Percentiles rank a stretch among this genome's conserved stretches.
Evolutionary conservation across 345 rosid genomes (phyloP).

Genomic region (Salix brachista): DNA sequence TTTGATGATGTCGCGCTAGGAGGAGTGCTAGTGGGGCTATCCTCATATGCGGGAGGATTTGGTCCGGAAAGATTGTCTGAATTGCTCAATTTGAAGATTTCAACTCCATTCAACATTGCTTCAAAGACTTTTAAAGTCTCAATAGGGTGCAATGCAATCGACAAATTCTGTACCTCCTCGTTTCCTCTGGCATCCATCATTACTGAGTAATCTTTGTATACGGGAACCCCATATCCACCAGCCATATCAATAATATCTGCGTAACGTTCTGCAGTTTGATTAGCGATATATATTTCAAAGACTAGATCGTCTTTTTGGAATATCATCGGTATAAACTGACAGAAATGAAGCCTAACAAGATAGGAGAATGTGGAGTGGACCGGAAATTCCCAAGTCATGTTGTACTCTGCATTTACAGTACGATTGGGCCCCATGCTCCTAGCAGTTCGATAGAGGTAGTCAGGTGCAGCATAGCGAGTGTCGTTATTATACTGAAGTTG

Average conservation of each 20-base stretch:
- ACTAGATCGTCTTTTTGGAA: not conserved
- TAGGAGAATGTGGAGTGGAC: conserved; percentile 8
- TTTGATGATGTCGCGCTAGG: conserved; percentile 23
- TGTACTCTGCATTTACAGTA: not conserved
- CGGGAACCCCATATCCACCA: conserved; percentile 4
- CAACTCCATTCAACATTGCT: conserved; percentile 3
- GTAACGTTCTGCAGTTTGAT: not conserved
- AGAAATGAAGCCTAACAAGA: not conserved
- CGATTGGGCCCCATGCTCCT: too few species aligned
- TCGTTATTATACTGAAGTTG: too few species aligned
- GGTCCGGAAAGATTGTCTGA: too few species aligned
- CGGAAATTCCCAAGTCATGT: conserved; percentile 12
- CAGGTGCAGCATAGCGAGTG: conserved; percentile 7
- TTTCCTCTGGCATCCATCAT: not conserved
- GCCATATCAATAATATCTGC: conserved; percentile 3
- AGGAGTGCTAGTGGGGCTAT: too few species aligned
- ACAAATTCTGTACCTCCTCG: not conserved
- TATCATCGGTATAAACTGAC: not conserved
- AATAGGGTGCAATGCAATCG: not conserved
- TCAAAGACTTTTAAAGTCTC: not conserved
- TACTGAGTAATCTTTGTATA: conserved; percentile 1
- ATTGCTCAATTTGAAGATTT: too few species aligned
- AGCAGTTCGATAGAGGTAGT: not conserved
- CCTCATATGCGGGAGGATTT: not conserved
- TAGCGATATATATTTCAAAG: conserved; percentile 3